These are phyloP conservation scores for Coemansia javaensis DNA, from an alignment of 192 early-diverging fungal species.

Conservation along the genomic window DNA sequence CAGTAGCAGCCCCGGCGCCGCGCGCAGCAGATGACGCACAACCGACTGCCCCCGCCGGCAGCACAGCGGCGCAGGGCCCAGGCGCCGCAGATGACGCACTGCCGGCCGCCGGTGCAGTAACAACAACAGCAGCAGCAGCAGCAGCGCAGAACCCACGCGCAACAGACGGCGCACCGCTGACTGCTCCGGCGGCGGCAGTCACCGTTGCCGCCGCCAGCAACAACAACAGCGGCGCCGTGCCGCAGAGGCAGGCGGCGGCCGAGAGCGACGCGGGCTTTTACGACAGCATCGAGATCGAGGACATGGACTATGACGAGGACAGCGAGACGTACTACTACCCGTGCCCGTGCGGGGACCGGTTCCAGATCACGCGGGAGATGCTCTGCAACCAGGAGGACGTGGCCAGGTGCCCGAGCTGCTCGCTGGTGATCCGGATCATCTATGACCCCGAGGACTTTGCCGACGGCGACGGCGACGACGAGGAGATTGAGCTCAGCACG, in stretches of 20 bases:
- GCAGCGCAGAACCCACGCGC: background rate
- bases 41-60: too few relatives aligned
- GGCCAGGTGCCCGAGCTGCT: constrained; percentile 89
- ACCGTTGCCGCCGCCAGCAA: background rate
- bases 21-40: too few relatives aligned
- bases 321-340: constrained; percentile 81
- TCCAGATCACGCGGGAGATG: constrained; percentile 78
- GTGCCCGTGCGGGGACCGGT: constrained; percentile 95
- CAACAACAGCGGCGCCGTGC: too few relatives aligned
- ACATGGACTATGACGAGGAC: constrained; percentile 90
- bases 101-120: background rate
- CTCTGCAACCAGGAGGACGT: constrained; percentile 79
- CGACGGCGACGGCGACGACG: constrained; percentile 27
- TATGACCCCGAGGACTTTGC: constrained; percentile 66
- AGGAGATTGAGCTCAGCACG: constrained; percentile 13
- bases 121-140: background rate
- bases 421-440: constrained; percentile 83
- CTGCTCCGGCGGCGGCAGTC: too few relatives aligned
- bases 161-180: too few relatives aligned
- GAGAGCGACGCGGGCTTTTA: constrained; percentile 37
- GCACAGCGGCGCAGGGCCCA: too few relatives aligned
- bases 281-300: constrained; percentile 75
- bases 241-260: background rate
- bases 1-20: too few relatives aligned
- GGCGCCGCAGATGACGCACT: background rate